Base-by-base conservation (phyloP, 2,329 filamentous ascomycete genomes). In the Emmonsia crescens region DNA sequence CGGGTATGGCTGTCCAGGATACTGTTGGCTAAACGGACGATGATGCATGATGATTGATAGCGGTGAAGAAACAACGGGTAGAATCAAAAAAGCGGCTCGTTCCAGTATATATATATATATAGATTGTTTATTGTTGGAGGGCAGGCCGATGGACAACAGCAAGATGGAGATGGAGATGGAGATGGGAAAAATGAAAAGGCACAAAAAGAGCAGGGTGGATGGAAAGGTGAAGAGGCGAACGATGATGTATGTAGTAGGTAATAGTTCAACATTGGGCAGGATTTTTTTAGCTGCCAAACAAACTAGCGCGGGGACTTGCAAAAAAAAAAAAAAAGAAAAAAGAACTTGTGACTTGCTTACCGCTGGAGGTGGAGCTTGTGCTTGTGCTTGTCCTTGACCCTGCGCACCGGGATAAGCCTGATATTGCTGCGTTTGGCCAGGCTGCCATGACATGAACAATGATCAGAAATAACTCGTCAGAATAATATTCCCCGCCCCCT, bases 381-480 rank as follows among this genome's bases (percentile, higher is more conserved):
- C 61, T 64, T 69, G n/a, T n/a, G n/a, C n/a, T n/a, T n/a, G n/a
- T n/a, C n/a, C n/a, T n/a, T n/a, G n/a, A n/a, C n/a, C n/a, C n/a
- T n/a, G 63, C 55, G 69, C 71, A 68, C 77, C 78, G 67, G 77
- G 78, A 71, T 82, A 85, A 66, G 82, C 78, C 75, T 84, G 81
- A 73, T 85, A 84, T 69, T 78, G 76, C 64, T 72, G 74, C 12
- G 21, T 57, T 67, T 81, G 78, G 59, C 76, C 74, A 66, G 76
- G 76, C 76, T 78, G 64, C 40, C 61, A 60, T 54, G 61, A 40
- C 38, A n/a, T n/a, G n/a, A n/a, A n/a, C n/a, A n/a, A n/a, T n/a
- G n/a, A n/a, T n/a, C n/a, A n/a, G n/a, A n/a, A 48, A 56, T 27
- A 46, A 46, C 49, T 40, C 48, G 29, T 54, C 29, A 36, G 49